Conservation (phyloP, 2,329 filamentous ascomycete genomes). For the Zalaria sp. region DNA sequence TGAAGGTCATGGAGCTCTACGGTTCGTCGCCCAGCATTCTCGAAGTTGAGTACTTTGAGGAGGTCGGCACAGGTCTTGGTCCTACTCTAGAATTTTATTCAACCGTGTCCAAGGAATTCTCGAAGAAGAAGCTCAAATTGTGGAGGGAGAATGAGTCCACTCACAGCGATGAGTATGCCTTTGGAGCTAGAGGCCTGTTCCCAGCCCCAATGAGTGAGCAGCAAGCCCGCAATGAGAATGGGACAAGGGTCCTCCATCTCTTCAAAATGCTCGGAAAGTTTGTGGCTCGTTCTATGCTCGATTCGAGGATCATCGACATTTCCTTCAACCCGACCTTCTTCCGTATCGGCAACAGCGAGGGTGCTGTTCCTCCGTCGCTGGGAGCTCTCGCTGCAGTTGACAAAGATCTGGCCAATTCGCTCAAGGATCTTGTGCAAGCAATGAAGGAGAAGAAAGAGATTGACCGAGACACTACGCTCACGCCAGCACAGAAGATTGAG, state of each 20-base stretch:
- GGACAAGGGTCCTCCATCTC: constrained; percentile 74
- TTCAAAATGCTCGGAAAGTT: constrained; percentile 96
- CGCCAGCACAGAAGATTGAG: constrained; percentile 53
- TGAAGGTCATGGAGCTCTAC: constrained; percentile 98
- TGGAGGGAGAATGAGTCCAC: constrained; percentile 83
- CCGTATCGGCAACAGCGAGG: constrained; percentile 64
- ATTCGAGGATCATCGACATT: constrained; percentile 93
- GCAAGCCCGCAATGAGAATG: constrained; percentile 58
- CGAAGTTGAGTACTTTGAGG: constrained; percentile 97
- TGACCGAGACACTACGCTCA: constrained; percentile 54
- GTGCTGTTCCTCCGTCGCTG: constrained; percentile 63
- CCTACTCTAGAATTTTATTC: constrained; percentile 97
- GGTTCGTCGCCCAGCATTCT: constrained; percentile 91
- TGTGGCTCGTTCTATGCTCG: constrained; percentile 93
- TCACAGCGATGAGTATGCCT: constrained; percentile 64
- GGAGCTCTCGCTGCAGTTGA: constrained; percentile 86
- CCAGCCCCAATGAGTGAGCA: constrained; percentile 78
- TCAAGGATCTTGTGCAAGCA: constrained; percentile 80
- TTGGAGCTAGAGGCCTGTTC: constrained; percentile 73
- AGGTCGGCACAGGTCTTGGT: constrained; percentile 89
- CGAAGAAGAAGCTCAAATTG: constrained; percentile 89
- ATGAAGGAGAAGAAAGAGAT: constrained; percentile 69
- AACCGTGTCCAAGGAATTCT: constrained; percentile 91
- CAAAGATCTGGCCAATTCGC: constrained; percentile 66
- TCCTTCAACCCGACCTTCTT: constrained; percentile 98